Evolutionary conservation across 352 stramenopile species (phyloP), one percentile per base, ranked within the genome.

Genomic region (Plasmopara muralis): DNA sequence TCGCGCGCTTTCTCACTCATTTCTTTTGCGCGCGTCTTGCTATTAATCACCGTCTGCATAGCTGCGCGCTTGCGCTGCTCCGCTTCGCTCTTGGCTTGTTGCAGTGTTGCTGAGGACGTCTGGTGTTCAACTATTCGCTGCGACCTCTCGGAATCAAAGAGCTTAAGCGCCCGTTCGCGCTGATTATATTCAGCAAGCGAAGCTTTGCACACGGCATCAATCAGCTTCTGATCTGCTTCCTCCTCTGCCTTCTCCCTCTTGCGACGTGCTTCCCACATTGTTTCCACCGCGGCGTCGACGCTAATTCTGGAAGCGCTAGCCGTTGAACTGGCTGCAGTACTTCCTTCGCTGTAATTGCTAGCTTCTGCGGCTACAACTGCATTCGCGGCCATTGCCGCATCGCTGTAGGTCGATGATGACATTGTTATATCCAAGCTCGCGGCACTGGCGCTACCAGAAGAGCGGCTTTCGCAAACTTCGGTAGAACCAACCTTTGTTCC

Each of bases 101-200:
- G 61, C 35, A 93, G 50, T 9, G 69, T 55, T 29, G 57, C 43
- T 7, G 64, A 64, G 10, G 72, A 69, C 6, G 60, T 55, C 28
- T 76, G 53, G 15, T 64, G 55, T 44, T 74, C 47, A 0, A 57
- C 47, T 5, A 66, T 57, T 9, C 61, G 67, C 42, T 68, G 55
- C 6, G 53, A 66, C 9, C 71, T 59, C 45, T 75, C 64, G 6
- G 55, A 65, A 25, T 82, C 70, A 52, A 85, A 87, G 6, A 62
- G 43, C 30, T 86, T 66, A 6, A 89, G 42, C 20, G 66, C 72
- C 34, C 76, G 79, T 59, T 90, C 66, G 14, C 74, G 74, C 29
- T 87, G 74, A 28, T 86, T 89, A 47, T 57, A 88, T 51, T 90
- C 83, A 12, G 76, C 65, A 43, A 93, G 59, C 28, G 83, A 93